Percentiles rank a stretch among this genome's conserved stretches.
Conservation (phyloP, 1,139 yeast species). For the Tardiomyces depauwii region DNA sequence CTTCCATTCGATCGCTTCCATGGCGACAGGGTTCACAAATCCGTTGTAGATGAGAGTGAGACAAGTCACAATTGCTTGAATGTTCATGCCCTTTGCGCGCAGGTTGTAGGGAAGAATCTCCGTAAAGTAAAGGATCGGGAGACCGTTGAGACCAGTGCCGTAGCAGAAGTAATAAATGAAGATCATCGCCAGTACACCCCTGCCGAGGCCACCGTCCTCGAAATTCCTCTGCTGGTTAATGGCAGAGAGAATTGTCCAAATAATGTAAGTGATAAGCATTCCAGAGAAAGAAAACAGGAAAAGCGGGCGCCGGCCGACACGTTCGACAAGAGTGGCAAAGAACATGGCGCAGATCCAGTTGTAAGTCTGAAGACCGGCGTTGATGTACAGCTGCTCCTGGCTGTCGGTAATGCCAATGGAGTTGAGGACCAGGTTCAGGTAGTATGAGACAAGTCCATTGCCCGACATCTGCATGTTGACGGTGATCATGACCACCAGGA, state of each 20-base stretch:
- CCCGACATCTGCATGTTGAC: constrained; percentile 28
- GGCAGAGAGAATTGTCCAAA: constrained; percentile 19
- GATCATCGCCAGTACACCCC: constrained; percentile 16
- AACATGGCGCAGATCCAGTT: constrained; percentile 27
- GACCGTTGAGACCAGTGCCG: constrained; percentile 14
- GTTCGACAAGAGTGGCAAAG: constrained; percentile 22
- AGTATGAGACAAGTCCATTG: constrained; percentile 35
- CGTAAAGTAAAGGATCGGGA: constrained; percentile 26
- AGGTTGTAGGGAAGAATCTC: constrained; percentile 33
- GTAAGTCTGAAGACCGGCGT: constrained; percentile 23
- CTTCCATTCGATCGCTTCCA: constrained; percentile 26
- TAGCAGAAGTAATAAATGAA: constrained; percentile 1
- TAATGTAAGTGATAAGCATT: constrained; percentile 12
- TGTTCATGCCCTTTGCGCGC: constrained; percentile 26
- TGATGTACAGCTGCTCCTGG: constrained; percentile 24
- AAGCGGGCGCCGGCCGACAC: constrained; percentile 27
- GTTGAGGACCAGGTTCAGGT: constrained; percentile 32
- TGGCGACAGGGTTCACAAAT: constrained; percentile 34
- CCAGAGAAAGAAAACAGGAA: constrained; percentile 21
- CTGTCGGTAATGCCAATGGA: constrained; percentile 34
- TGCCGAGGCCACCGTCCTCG: constrained; percentile 11
- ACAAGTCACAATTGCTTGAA: constrained; percentile 14
- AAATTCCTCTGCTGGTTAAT: constrained; percentile 13
- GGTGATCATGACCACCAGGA: constrained; percentile 15
- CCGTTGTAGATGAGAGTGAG: constrained; percentile 28